Percentiles rank a stretch among this genome's conserved stretches.
phyloP scores from a whole-genome alignment of 2,329 filamentous ascomycete genomes.

The Colletotrichum chrysophilum region DNA sequence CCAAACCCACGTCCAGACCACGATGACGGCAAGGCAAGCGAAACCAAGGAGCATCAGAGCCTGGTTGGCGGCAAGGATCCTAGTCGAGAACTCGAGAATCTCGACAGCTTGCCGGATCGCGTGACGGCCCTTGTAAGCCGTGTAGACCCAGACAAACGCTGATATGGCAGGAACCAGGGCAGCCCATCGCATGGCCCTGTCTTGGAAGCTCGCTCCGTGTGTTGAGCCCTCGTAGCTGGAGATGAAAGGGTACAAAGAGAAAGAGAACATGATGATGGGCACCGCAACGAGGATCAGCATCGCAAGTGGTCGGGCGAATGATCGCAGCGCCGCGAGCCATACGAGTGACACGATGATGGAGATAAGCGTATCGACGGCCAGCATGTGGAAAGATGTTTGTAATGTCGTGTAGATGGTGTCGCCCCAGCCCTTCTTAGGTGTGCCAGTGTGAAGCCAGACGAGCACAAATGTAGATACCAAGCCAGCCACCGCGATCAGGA shows the following conservation, averaged over 20 bases:
- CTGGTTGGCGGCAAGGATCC: slow-evolving; percentile 84
- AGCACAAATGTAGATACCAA: slow-evolving; percentile 89
- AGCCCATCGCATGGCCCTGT: slow-evolving; percentile 86
- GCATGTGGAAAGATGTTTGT: slow-evolving; percentile 84
- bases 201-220: slow-evolving; percentile 81
- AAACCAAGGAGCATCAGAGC: slow-evolving; percentile 86
- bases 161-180: slow-evolving; percentile 78
- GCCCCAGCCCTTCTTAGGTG: slow-evolving; percentile 77
- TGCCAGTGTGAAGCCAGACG: slow-evolving; percentile 86
- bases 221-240: slow-evolving; percentile 83
- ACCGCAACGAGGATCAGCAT: slow-evolving; percentile 82
- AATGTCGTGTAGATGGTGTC: slow-evolving; percentile 95
- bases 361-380: slow-evolving; percentile 91
- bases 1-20: slow-evolving; percentile 95
- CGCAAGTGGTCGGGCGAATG: slow-evolving; percentile 86
- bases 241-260: slow-evolving; percentile 89
- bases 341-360: slow-evolving; percentile 85
- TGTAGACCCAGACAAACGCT: slow-evolving; percentile 81
- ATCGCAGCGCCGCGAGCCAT: slow-evolving; percentile 88
- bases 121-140: slow-evolving; percentile 79
- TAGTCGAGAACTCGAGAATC: slow-evolving; percentile 90
- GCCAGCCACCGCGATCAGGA: slow-evolving; percentile 81
- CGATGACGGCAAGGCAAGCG: slow-evolving; percentile 73
- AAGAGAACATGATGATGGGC: slow-evolving; percentile 84
- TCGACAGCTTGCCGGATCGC: slow-evolving; percentile 83